Base-by-base conservation (phyloP, 2,329 filamentous ascomycete genomes). In the Bretziella fagacearum region DNA sequence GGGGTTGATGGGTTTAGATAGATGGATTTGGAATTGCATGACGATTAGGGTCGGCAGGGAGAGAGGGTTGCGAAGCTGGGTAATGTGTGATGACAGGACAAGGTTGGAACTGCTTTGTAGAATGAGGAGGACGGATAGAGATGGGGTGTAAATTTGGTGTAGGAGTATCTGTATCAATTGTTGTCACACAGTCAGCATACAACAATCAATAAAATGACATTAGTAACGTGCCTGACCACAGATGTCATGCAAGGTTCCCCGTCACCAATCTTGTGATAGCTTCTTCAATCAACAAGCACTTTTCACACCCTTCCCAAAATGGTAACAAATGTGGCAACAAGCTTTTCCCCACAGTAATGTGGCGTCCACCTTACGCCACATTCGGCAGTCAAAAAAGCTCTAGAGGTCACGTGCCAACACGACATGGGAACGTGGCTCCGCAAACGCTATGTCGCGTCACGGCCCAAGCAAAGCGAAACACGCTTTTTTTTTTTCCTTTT, bases 11-110 rank as follows among this genome's bases (percentile, higher is more conserved):
- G 48, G 48, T 37, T 39, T 50, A 20, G 58, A 58, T 18, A 65
- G 59, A 44, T 58, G 60, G 20, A 59, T 57, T 43, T 58, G 58
- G 18, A 49, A 35, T 30, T 35, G 13, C 48, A 50, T 50, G 43
- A 18, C 32, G 30, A 25, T 33, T n/a, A 33, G 11, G n/a, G 1
- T 33, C 8, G n/a, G n/a, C n/a, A n/a, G n/a, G 32, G 17, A 17
- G 15, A 13, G 15, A 7, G 32, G 15, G 32, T 6, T n/a, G 11
- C 3, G n/a, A 36, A 18, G 13, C 11, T 39, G 4, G 18, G 18
- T 5, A 11, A n/a, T 2, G 8, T 39, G 15, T 23, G 20, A 20
- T 22, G 11, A 8, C 17, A 8, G 13, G 17, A 10, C 27, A 30
- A 30, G n/a, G n/a, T 30, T 30, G 3, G n/a, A n/a, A n/a, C n/a